Conservation (phyloP, 371 early-diverging fungal genomes). For the Conidiobolus coronatus region DNA sequence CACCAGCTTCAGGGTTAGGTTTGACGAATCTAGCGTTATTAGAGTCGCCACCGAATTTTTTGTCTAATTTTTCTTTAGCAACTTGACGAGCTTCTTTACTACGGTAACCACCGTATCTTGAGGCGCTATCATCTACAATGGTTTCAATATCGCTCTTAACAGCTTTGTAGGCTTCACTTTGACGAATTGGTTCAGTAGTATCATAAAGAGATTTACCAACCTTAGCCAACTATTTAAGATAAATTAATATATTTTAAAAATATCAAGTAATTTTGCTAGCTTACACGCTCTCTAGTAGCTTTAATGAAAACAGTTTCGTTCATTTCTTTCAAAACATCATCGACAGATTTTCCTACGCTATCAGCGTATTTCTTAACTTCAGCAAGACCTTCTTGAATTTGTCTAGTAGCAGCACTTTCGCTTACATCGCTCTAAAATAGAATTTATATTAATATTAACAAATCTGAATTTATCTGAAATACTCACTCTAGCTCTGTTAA, state of each 20-base stretch:
- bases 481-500: constrained; percentile 33
- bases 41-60: neutral
- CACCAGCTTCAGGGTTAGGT: constrained; percentile 50
- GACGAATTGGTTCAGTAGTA: constrained; percentile 48
- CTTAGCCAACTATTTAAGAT: constrained; percentile 3
- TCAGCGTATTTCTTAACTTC: constrained; percentile 46
- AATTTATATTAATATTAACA: neutral
- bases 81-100: constrained; percentile 43
- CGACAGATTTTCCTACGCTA: constrained; percentile 45
- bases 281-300: constrained; percentile 53
- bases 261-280: constrained; percentile 11
- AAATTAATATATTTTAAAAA: neutral
- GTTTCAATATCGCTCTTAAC: constrained; percentile 41
- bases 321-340: constrained; percentile 58
- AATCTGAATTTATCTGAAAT: neutral
- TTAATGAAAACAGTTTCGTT: constrained; percentile 65
- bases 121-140: constrained; percentile 44
- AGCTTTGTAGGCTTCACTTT: constrained; percentile 44
- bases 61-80: constrained; percentile 1
- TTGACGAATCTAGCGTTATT: constrained; percentile 9
- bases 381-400: constrained; percentile 45
- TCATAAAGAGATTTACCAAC: constrained; percentile 24
- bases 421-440: constrained; percentile 12
- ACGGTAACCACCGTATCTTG: constrained; percentile 53
- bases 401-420: constrained; percentile 21